Evolutionary conservation across 2,329 filamentous ascomycete genomes (phyloP).

Genomic region (Cladosporium sp.): DNA sequence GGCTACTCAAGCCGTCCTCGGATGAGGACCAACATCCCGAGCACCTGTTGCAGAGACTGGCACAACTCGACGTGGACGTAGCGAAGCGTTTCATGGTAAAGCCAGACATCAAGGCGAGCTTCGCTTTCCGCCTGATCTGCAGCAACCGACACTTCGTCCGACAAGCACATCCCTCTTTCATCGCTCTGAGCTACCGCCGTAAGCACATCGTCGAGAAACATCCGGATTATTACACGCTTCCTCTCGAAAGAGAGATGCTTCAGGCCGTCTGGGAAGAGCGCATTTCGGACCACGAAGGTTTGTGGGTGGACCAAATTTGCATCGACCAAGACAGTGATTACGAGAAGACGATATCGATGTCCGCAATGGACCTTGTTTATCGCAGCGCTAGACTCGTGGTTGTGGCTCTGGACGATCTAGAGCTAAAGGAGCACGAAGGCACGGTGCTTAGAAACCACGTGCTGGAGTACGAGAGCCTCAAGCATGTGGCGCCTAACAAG

Average conservation of each 20-base stretch:
- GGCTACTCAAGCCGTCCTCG: constrained; percentile 23
- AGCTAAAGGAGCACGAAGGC: constrained; percentile 30
- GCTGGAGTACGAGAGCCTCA: constrained; percentile 30
- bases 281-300: constrained; percentile 30
- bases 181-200: constrained; percentile 41
- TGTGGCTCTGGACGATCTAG: constrained; percentile 38
- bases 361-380: constrained; percentile 39
- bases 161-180: constrained; percentile 34
- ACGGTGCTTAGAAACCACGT: constrained; percentile 34
- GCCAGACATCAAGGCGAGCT: constrained; percentile 26
- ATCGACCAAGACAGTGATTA: constrained; percentile 36
- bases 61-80: constrained; percentile 18
- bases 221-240: constrained; percentile 34
- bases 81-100: constrained; percentile 28
- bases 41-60: constrained; percentile 21
- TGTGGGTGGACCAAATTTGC: constrained; percentile 43
- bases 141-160: constrained; percentile 27
- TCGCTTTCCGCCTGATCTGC: constrained; percentile 35
- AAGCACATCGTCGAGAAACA: constrained; percentile 27
- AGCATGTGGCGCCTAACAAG: constrained; percentile 25
- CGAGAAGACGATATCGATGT: constrained; percentile 36
- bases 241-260: constrained; percentile 34
- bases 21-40: constrained; percentile 22
- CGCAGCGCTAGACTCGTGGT: constrained; percentile 36
- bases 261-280: constrained; percentile 37